Evolutionary conservation across 306 rosid species (phyloP).

Genomic region (Prunus mira): DNA sequence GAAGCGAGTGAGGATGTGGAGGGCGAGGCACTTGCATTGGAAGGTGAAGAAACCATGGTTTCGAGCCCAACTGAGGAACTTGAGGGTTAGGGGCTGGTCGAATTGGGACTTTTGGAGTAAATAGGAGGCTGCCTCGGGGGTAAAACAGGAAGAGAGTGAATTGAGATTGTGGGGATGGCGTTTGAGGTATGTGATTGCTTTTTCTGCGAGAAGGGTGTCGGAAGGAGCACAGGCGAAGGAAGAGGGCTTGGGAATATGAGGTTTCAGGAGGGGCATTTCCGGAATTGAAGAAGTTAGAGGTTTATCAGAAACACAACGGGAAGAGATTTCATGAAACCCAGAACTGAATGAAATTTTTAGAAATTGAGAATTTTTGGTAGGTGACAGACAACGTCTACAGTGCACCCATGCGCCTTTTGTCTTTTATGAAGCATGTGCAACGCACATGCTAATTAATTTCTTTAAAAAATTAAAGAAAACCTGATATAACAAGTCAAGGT

Average conservation of each 20-base stretch:
- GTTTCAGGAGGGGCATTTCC: slow-evolving; percentile 36
- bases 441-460: no score
- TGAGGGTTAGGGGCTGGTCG: slow-evolving; percentile 44
- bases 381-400: no score
- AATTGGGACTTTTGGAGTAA: slow-evolving; percentile 68
- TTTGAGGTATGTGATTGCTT: slow-evolving; percentile 60
- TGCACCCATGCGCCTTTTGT: no score
- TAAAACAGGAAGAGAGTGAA: slow-evolving; percentile 54
- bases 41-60: slow-evolving; percentile 48
- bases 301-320: neutral
- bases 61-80: slow-evolving; percentile 69
- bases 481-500: no score
- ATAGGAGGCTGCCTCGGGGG: slow-evolving; percentile 70
- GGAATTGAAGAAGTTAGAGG: neutral
- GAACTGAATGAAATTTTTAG: no score
- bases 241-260: slow-evolving; percentile 16
- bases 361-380: no score
- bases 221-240: slow-evolving; percentile 34
- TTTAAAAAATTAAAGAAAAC: no score
- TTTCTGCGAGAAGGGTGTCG: slow-evolving; percentile 41
- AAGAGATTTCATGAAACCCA: no score
- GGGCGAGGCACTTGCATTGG: slow-evolving; percentile 67
- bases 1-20: slow-evolving; percentile 81
- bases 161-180: slow-evolving; percentile 65
- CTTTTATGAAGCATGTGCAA: no score